Evolutionary conservation across 306 rosid species (phyloP).

Genomic region (Citrullus mucosospermus): DNA sequence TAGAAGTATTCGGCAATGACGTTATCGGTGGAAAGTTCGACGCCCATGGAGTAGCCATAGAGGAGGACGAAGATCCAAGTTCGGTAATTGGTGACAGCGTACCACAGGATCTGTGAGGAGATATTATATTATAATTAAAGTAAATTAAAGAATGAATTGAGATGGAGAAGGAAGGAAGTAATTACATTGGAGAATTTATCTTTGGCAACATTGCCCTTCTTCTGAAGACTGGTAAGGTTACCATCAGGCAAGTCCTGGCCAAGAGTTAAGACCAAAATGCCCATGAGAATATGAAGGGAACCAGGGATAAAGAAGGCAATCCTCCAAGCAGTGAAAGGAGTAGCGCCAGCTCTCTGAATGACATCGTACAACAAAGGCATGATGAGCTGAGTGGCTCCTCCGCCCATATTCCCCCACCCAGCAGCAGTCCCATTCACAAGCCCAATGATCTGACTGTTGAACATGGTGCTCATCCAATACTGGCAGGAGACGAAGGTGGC

Average conservation of each 20-base stretch:
- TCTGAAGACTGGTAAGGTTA: conserved; percentile 57
- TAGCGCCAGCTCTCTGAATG: conserved; percentile 32
- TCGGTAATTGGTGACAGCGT: conserved; percentile 77
- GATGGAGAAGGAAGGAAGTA: neutral
- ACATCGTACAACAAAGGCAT: conserved; percentile 69
- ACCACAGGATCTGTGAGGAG: conserved; percentile 47
- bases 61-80: conserved; percentile 79
- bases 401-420: conserved; percentile 98
- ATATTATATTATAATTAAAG: too few relatives aligned
- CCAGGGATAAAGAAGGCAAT: conserved; percentile 82
- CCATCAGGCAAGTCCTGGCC: conserved; percentile 93
- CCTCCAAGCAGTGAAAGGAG: conserved; percentile 77
- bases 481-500: conserved; percentile 94
- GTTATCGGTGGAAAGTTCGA: conserved; percentile 75
- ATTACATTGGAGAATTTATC: conserved; percentile 67
- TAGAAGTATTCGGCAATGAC: conserved; percentile 81
- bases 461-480: conserved; percentile 97
- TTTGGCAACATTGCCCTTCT: conserved; percentile 55
- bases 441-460: conserved; percentile 68
- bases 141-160: too few relatives aligned
- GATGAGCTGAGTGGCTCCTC: conserved; percentile 83
- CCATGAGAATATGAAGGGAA: conserved; percentile 51
- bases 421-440: conserved; percentile 79
- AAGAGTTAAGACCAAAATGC: conserved; percentile 52
- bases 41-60: conserved; percentile 92